phyloP scores from a whole-genome alignment of 371 early-diverging fungal species.

The Parasitella parasitica region DNA sequence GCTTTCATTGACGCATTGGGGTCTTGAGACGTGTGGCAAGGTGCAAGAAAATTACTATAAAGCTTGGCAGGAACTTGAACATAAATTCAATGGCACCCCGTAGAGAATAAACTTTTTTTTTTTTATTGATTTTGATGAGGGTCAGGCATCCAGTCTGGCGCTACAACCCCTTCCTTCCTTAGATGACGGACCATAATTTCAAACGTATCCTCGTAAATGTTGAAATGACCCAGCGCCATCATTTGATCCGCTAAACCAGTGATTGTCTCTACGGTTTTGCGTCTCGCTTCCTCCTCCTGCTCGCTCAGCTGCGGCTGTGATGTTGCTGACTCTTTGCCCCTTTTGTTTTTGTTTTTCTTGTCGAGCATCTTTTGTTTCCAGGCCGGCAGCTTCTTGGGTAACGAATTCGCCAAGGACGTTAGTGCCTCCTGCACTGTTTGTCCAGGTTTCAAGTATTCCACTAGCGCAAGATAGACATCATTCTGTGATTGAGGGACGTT shows the following conservation, averaged over 20 bases:
- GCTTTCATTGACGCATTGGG: conserved; percentile 86
- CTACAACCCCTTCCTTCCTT: conserved; percentile 61
- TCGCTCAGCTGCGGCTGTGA: conserved; percentile 14
- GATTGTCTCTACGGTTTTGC: conserved; percentile 59
- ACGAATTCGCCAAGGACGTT: conserved; percentile 57
- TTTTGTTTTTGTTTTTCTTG: conserved; percentile 63
- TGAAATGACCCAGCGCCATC: conserved; percentile 71
- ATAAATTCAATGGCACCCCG: conserved; percentile 40
- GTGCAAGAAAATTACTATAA: conserved; percentile 81
- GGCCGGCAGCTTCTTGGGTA: conserved; percentile 53
- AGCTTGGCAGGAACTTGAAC: conserved; percentile 69
- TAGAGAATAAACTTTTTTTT: neutral
- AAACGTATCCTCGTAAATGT: conserved; percentile 75
- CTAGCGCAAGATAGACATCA: conserved; percentile 59
- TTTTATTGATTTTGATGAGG: conserved; percentile 5
- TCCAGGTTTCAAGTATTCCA: conserved; percentile 66
- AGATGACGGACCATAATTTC: conserved; percentile 74
- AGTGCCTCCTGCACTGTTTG: conserved; percentile 74
- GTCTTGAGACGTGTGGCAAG: conserved; percentile 66
- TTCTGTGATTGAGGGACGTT: conserved; percentile 46
- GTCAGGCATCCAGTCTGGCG: conserved; percentile 62
- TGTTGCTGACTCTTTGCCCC: neutral
- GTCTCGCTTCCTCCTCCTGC: conserved; percentile 46
- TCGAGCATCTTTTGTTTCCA: conserved; percentile 55
- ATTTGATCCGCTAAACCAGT: conserved; percentile 76